Conservation (phyloP, 2,329 filamentous ascomycete species). For the Keithomyces neogunnii region DNA sequence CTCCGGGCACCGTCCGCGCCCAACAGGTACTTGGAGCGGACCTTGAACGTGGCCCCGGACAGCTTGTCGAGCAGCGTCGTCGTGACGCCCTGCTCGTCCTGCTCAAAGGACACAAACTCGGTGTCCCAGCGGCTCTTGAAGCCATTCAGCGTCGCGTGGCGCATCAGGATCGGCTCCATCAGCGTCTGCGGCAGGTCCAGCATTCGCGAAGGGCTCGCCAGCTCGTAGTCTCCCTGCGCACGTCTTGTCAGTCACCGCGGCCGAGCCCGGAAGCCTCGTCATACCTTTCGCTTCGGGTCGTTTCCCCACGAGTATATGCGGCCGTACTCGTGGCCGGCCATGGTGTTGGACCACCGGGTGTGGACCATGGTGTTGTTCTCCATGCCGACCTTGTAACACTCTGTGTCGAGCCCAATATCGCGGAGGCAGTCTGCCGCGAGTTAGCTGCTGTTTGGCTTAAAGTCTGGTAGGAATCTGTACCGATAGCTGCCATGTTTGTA, state of each 20-base stretch:
- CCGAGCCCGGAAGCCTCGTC: background rate
- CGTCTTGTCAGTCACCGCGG: background rate
- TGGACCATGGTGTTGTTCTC: constrained; percentile 33
- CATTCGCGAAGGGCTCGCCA: constrained; percentile 31
- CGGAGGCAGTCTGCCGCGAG: constrained; percentile 37
- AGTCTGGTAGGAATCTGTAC: no score
- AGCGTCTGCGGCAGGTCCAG: constrained; percentile 35
- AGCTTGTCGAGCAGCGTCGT: no score
- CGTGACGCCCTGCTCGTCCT: constrained; percentile 8
- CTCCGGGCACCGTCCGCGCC: constrained; percentile 42
- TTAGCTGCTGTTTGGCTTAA: constrained; percentile 8
- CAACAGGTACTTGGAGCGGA: constrained; percentile 30
- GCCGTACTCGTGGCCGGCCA: constrained; percentile 44
- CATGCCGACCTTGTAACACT: constrained; percentile 26
- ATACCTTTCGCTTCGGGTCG: constrained; percentile 33
- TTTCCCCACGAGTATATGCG: constrained; percentile 43
- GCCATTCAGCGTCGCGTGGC: constrained; percentile 25
- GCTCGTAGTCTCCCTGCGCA: constrained; percentile 31
- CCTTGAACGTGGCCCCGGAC: no score
- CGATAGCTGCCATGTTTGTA: constrained; percentile 47
- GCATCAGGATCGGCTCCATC: constrained; percentile 32
- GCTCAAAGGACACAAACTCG: constrained; percentile 19
- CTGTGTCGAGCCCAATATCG: constrained; percentile 40
- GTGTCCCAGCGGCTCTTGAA: constrained; percentile 30
- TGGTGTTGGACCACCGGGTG: constrained; percentile 43